A percentile compares a stretch with the other conserved stretches of the same genome.
These are phyloP conservation scores for Epipyxis sp. DNA, from an alignment of 108 stramenopile species.

Conservation along the genomic window DNA sequence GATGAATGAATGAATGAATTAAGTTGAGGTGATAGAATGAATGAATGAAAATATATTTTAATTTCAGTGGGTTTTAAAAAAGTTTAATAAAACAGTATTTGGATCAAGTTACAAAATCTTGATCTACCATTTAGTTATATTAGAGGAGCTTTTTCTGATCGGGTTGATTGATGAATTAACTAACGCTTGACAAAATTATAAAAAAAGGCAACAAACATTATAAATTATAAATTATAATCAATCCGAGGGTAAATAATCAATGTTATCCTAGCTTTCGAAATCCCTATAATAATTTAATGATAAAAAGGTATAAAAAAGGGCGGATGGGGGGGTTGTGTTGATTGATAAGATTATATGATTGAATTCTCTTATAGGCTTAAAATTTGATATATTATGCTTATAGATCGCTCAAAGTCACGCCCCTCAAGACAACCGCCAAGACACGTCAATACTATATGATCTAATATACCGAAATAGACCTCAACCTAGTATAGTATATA, in stretches of 20 bases:
- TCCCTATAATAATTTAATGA: too few relatives aligned
- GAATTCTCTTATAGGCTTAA: neutral
- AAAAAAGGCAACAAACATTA: too few relatives aligned
- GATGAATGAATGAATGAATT: neutral
- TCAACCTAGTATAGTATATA: neutral
- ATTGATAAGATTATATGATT: neutral
- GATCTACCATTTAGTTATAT: neutral
- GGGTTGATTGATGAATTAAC: too few relatives aligned
- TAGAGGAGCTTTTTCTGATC: too few relatives aligned
- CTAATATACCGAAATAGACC: slow-evolving; percentile 5
- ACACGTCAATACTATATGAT: too few relatives aligned
- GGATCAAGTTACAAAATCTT: neutral
- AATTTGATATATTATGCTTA: neutral
- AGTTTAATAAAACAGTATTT: neutral
- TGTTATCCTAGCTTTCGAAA: too few relatives aligned
- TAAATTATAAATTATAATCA: too few relatives aligned
- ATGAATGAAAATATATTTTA: neutral
- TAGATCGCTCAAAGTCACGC: slow-evolving; percentile 9
- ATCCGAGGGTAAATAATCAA: too few relatives aligned
- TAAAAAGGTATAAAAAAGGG: too few relatives aligned
- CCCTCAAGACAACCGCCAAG: neutral
- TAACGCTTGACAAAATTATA: too few relatives aligned
- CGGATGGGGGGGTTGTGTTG: neutral
- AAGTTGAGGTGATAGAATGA: neutral
- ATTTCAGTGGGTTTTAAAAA: neutral